Conservation (phyloP, 805 yeast species). For the Kregervanrija pseudodelftensis region DNA sequence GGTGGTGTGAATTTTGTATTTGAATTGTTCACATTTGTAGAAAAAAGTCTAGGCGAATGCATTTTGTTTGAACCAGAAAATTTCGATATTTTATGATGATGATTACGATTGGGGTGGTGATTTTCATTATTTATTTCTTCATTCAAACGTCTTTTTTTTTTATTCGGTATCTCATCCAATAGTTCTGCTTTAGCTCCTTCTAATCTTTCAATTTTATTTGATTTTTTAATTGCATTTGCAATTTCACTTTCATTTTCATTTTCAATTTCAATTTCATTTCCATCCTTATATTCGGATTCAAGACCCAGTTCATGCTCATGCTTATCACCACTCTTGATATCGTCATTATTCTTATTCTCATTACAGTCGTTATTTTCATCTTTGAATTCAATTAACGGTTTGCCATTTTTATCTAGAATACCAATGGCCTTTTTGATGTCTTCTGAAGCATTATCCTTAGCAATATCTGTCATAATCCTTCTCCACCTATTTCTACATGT, state of each 20-base stretch:
- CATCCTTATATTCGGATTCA: background rate
- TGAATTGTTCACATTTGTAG: background rate
- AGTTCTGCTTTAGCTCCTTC: background rate
- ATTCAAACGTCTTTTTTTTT: too few relatives aligned
- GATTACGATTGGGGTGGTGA: too few relatives aligned
- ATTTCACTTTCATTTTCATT: background rate
- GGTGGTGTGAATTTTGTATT: constrained; percentile 15
- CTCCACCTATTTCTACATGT: constrained; percentile 94
- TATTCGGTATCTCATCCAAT: too few relatives aligned
- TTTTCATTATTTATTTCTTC: too few relatives aligned
- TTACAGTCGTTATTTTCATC: background rate
- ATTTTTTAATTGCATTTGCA: too few relatives aligned
- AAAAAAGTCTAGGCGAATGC: too few relatives aligned
- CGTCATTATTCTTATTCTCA: background rate
- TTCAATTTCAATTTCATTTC: background rate
- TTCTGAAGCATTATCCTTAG: constrained; percentile 53
- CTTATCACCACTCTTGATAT: background rate
- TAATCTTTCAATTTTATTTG: background rate
- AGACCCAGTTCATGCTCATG: background rate
- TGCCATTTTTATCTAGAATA: constrained; percentile 21
- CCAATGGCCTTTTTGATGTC: constrained; percentile 55
- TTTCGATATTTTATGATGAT: too few relatives aligned
- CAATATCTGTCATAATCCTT: constrained; percentile 70
- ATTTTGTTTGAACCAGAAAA: too few relatives aligned
- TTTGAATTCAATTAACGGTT: constrained; percentile 8